Evolutionary conservation across 2,329 filamentous ascomycete genomes (phyloP), one percentile per base, ranked within the genome.

Genomic region (Teratosphaeria gauchensis): DNA sequence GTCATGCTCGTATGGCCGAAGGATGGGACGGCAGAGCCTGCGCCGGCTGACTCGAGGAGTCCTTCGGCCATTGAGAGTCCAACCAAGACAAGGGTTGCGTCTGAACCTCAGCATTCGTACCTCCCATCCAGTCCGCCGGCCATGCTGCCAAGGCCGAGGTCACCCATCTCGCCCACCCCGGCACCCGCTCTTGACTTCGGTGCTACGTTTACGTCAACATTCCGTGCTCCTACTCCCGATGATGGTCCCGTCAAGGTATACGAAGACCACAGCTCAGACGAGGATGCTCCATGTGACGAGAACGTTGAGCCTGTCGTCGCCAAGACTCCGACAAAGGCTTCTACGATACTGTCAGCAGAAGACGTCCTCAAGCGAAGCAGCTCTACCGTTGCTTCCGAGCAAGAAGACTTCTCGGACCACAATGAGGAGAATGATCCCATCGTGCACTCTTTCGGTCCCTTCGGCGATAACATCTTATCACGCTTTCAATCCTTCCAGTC

Each of bases 341-440:
- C 52, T 1, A 53, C 24, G 7, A 21, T 48, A 16, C 4, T 5
- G n/a, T 19, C 42, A 48, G 28, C 21, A 16, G 32, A 31, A 6
- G 28, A 35, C 7, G 32, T 21, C 4, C 31, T 53, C 46, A 62
- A 60, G 31, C 32, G 58, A 46, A 66, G 64, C 19, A 58, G 46
- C 16, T 63, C 64, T 19, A 62, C 60, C 56, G 53, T 61, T 30
- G 59, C 62, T 12, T 67, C 70, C 11, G 69, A 73, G 46, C 65
- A 66, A 19, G 85, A 87, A 19, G 85, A 91, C 19, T 83, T 87
- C 56, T 86, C 89, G 55, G 85, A 95, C 63, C 86, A 89, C 0
- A 88, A 92, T 66, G 92, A 96, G 76, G 92, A 97, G 74, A 96
- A 96, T 63, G 94, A 97, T 66, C 92, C 92, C 2, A 85, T 96